Percentiles rank a stretch among this genome's conserved stretches.
Evolutionary conservation across 306 rosid species (phyloP).

Genomic region (Hippophae gyantsensis): DNA sequence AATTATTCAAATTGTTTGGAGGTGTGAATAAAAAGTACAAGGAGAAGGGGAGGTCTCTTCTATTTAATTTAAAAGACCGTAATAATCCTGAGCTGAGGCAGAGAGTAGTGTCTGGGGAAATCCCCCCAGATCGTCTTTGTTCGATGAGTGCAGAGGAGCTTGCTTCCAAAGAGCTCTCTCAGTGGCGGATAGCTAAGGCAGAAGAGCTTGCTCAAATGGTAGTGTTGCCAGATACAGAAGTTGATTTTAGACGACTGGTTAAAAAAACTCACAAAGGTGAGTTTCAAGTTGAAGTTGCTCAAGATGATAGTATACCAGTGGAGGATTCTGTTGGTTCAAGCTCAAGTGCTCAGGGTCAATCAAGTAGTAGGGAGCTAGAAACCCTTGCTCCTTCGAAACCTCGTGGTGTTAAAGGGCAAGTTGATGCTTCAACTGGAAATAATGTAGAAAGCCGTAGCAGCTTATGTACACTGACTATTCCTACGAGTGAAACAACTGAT

Average conservation of each 20-base stretch:
- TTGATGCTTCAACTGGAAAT: slow-evolving; percentile 26
- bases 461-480: slow-evolving; percentile 39
- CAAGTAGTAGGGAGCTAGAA: slow-evolving; percentile 31
- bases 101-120: slow-evolving; percentile 81
- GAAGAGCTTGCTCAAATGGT: slow-evolving; percentile 97
- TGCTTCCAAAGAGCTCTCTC: slow-evolving; percentile 94
- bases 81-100: slow-evolving; percentile 89
- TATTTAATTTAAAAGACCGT: slow-evolving; percentile 92
- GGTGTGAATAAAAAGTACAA: slow-evolving; percentile 99
- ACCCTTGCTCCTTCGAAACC: slow-evolving; percentile 25
- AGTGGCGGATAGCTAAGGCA: slow-evolving; percentile 99
- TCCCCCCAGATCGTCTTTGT: slow-evolving; percentile 67
- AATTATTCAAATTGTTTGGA: slow-evolving; percentile 81
- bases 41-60: slow-evolving; percentile 95
- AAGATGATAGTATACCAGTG: slow-evolving; percentile 40
- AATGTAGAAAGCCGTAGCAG: slow-evolving; percentile 26
- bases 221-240: slow-evolving; percentile 78
- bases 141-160: slow-evolving; percentile 98
- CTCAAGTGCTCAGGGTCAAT: slow-evolving; percentile 28
- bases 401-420: slow-evolving; percentile 22
- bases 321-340: slow-evolving; percentile 54
- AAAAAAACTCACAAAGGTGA: slow-evolving; percentile 97
- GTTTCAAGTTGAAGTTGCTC: slow-evolving; percentile 85
- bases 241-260: slow-evolving; percentile 77
- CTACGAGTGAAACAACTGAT: slow-evolving; percentile 57